These are phyloP conservation scores for Fusarium verticillioides DNA, from an alignment of 2,329 filamentous ascomycete species.

Conservation along the genomic window DNA sequence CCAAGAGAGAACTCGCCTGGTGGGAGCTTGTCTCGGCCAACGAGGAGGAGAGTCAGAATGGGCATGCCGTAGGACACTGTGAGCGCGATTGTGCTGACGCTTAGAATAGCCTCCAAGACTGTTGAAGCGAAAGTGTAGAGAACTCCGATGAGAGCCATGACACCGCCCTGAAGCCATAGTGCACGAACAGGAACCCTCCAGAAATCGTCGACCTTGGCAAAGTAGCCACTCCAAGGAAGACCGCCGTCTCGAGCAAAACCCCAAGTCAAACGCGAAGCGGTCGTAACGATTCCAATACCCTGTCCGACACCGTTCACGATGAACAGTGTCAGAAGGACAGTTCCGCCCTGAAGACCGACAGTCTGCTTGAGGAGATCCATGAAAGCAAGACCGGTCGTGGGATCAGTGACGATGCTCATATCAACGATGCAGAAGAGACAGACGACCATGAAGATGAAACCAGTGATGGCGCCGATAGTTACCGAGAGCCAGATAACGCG, in stretches of 20 bases:
- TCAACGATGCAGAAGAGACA: conserved; percentile 63
- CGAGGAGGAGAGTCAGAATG: conserved; percentile 58
- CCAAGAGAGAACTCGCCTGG: conserved; percentile 59
- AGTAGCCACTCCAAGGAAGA: conserved; percentile 57
- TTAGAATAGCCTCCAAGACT: conserved; percentile 64
- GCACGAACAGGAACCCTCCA: conserved; percentile 66
- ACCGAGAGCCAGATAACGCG: conserved; percentile 64
- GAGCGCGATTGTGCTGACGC: conserved; percentile 66
- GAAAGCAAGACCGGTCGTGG: conserved; percentile 57
- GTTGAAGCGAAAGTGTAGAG: conserved; percentile 66
- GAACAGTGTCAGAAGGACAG: conserved; percentile 61
- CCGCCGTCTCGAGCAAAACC: conserved; percentile 66
- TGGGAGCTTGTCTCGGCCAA: conserved; percentile 64
- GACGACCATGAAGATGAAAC: conserved; percentile 63
- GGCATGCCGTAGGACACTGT: conserved; percentile 63
- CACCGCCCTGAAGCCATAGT: conserved; percentile 62
- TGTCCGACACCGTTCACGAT: conserved; percentile 67
- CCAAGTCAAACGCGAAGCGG: conserved; percentile 64
- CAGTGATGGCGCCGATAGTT: conserved; percentile 58
- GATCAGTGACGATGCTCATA: conserved; percentile 54
- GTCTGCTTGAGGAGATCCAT: conserved; percentile 58
- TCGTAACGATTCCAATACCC: conserved; percentile 62
- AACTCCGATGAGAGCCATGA: conserved; percentile 59
- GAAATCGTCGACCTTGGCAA: conserved; percentile 54
- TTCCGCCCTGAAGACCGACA: conserved; percentile 52